A percentile compares a stretch with the other conserved stretches of the same genome.
phyloP scores from a whole-genome alignment of 179 eudicot genomes.

The Patellifolia procumbens region DNA sequence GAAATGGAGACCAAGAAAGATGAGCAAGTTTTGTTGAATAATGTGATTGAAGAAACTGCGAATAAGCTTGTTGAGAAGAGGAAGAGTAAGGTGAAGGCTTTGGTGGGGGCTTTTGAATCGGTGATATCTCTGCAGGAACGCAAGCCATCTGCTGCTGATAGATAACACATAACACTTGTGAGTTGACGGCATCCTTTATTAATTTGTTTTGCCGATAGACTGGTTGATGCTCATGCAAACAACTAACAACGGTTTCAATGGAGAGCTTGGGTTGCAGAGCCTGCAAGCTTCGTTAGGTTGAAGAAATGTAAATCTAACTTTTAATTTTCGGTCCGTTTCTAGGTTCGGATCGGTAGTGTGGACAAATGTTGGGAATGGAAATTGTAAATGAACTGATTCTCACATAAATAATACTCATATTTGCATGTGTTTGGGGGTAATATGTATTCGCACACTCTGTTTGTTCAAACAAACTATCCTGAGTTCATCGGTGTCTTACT shows the following conservation, averaged over 20 bases:
- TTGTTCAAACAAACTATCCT: too few relatives aligned
- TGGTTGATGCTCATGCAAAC: conserved; percentile 4
- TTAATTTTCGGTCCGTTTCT: not conserved
- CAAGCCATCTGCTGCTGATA: conserved; percentile 40
- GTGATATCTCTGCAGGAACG: conserved; percentile 78
- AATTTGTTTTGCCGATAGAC: not conserved
- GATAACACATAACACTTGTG: conserved; percentile 20
- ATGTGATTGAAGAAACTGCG: conserved; percentile 89
- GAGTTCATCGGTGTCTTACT: not conserved
- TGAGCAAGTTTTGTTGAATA: conserved; percentile 62
- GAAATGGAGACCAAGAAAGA: conserved; percentile 70
- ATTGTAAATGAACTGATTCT: conserved; percentile 25
- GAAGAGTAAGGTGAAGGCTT: conserved; percentile 93
- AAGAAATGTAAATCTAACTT: conserved; percentile 20
- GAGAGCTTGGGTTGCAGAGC: conserved; percentile 1
- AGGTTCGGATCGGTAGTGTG: conserved; percentile 26
- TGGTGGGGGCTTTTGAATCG: conserved; percentile 96
- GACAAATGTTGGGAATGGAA: conserved; percentile 20
- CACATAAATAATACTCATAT: conserved; percentile 1
- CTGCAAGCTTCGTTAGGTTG: conserved; percentile 12
- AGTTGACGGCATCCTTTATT: not conserved
- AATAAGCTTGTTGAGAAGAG: conserved; percentile 75
- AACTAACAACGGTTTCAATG: conserved; percentile 14
- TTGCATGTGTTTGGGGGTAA: not conserved
- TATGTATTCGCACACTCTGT: not conserved